These are phyloP conservation scores for Plasmodium inui DNA, from an alignment of 169 alveolate species.

Conservation along the genomic window DNA sequence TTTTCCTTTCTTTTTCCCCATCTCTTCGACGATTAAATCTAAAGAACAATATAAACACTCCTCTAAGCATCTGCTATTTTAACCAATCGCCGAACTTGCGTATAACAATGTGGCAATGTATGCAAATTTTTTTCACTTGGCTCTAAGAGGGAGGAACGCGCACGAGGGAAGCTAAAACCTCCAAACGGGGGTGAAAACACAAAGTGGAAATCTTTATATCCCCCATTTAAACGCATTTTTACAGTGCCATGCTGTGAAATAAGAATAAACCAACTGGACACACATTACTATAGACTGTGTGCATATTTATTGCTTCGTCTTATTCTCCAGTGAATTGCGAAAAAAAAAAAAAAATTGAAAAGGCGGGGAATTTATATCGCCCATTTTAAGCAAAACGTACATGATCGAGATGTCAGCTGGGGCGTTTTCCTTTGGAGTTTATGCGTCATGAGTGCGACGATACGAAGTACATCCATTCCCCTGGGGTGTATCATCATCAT, in stretches of 20 bases:
- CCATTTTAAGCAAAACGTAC: not conserved
- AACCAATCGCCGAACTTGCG: not conserved
- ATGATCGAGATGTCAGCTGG: constrained; percentile 3
- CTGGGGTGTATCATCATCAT: not conserved
- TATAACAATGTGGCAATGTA: not conserved
- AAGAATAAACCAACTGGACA: not conserved
- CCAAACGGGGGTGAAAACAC: not conserved
- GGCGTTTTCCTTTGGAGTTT: constrained; percentile 22
- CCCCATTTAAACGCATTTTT: not conserved
- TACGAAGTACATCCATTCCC: not conserved
- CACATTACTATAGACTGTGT: not conserved
- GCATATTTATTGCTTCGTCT: not conserved
- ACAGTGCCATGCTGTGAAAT: not conserved
- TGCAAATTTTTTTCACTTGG: not conserved
- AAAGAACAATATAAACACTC: not conserved
- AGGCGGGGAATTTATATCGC: not conserved
- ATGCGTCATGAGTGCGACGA: constrained; percentile 76
- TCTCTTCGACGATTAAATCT: not conserved
- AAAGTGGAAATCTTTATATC: not conserved
- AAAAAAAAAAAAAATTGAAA: not conserved
- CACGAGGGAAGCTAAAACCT: not conserved
- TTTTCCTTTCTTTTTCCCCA: not conserved
- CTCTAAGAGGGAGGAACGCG: not conserved
- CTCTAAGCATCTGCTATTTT: not conserved
- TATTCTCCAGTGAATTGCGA: not conserved